Base-by-base conservation (phyloP, 139 green algal genomes). In the Tetradesmus lagerheimii region DNA sequence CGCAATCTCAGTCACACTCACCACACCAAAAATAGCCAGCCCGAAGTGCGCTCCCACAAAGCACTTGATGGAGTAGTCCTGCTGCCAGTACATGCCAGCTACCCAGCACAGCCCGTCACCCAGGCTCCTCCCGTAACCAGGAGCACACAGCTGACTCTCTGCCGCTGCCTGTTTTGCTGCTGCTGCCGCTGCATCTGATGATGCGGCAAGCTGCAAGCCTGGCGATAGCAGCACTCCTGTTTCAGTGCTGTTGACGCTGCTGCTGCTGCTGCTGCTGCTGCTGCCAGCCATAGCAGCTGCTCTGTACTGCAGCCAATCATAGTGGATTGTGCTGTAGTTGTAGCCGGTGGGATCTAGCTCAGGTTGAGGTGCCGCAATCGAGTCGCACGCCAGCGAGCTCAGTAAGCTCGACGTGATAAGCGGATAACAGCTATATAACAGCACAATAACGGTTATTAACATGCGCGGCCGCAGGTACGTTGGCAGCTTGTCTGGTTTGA, bases 341-440 rank as follows among this genome's bases (percentile, higher is more conserved):
- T 20, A 57, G 16, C 76, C 27, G 6, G 15, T 20, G 43, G 14
- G 67, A 29, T 27, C 37, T 83, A 29, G 23, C 62, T 39, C 77
- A 31, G 38, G 15, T 16, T 50, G 37, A 20, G 77, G 23, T 57
- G 77, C 77, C 39, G 27, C 18, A 16, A 85, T 29, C 12, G 27
- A 66, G 16, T 39, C 43, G 25, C 79, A 66, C 31, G 25, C 27
- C 41, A 66, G 41, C 11, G 20, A n/a, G 31, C 45, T 8, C 41
- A 85, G 41, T 43, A 64, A 12, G 41, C 79, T 67, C 4, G 79
- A 85, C 27, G 43, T 85, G 5, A 85, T 34, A 12, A 85, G 16
- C 20, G 79, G 79, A 43, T 85, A 85, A 37, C 27, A 85, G 27
- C 41, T 85, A 43, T 85, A 85, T 9, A 11, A 38, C 41, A 85